Conservation (phyloP, 345 rosid genomes). For the Kandelia obovata region DNA sequence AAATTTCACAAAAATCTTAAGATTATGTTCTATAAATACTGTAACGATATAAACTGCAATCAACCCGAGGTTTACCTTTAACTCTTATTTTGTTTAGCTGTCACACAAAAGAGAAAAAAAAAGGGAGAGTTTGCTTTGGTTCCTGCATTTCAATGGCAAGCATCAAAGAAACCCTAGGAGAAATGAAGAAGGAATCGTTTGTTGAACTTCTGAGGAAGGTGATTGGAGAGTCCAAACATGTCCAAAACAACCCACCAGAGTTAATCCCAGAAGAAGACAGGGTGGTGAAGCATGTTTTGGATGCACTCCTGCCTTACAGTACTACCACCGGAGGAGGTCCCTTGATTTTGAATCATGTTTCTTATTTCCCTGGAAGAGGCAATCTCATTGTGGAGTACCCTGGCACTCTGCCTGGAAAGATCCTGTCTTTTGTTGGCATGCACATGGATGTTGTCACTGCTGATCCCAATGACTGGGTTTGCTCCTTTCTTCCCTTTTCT, state of each 20-base stretch:
- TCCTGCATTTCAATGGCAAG: background rate
- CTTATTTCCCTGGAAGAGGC: constrained; percentile 72
- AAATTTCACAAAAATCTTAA: too few relatives aligned
- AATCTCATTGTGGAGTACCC: constrained; percentile 96
- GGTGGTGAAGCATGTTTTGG: constrained; percentile 68
- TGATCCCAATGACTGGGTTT: constrained; percentile 84
- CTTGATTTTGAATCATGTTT: constrained; percentile 61
- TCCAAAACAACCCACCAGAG: constrained; percentile 97
- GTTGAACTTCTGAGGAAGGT: constrained; percentile 62
- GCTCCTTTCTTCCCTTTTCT: constrained; percentile 9
- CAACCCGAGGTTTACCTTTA: too few relatives aligned
- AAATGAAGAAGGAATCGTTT: constrained; percentile 56
- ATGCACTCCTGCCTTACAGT: constrained; percentile 75
- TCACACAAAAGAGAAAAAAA: too few relatives aligned
- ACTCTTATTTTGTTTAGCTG: too few relatives aligned
- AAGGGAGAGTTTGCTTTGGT: too few relatives aligned
- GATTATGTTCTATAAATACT: too few relatives aligned
- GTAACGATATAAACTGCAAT: too few relatives aligned
- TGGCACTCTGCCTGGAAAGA: constrained; percentile 78
- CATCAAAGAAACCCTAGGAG: constrained; percentile 46
- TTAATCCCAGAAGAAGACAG: constrained; percentile 86
- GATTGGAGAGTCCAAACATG: constrained; percentile 70
- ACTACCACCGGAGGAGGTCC: constrained; percentile 86
- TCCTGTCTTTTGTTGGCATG: constrained; percentile 97
- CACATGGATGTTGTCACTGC: constrained; percentile 99